Evolutionary conservation across 2,329 filamentous ascomycete species (phyloP), one percentile per base, ranked within the genome.

Genomic region (Colletotrichum coccodes): DNA sequence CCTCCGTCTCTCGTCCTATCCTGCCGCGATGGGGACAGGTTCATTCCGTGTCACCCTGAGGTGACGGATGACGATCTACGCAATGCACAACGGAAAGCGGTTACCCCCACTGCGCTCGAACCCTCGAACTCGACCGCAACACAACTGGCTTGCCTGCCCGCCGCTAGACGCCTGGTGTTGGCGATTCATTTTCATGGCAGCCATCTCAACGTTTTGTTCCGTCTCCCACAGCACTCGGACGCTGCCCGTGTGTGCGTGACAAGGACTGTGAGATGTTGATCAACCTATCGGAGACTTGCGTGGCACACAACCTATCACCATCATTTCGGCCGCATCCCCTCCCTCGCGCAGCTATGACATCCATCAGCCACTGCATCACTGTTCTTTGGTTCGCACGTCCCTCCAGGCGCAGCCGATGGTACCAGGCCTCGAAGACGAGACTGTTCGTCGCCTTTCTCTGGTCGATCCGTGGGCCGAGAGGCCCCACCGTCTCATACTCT

Each of bases 381-480:
- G 16, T 54, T 50, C 12, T 59, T 28, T 60, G 40, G 40, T 36
- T 60, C 49, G 61, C 65, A 65, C 61, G 46, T 54, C 49, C 47
- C 49, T 65, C 23, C 42, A 26, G 44, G 40, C 28, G 38, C 46
- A 56, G 40, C 28, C 36, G 47, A 36, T 62, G 52, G 36, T 23
- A 52, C 38, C 21, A 53, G 21, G 30, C 32, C 54, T 21, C 26
- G 40, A 42, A 32, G 30, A 28, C 49, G 54, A 36, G 7, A 16
- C n/a, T 34, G 12, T 18, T 28, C 14, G 14, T 42, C 59, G n/a
- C 8, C 34, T 32, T 36, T 16, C 23, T 36, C 32, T 14, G 34
- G 28, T 50, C 40, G 32, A 52, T 26, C 53, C 26, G 53, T 60
- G n/a, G 60, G 47, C 40, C 40, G 34, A 56, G 38, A 60, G 49